Conservation (phyloP, 768 basidiomycete species). For the Phaffia tasmanica region DNA sequence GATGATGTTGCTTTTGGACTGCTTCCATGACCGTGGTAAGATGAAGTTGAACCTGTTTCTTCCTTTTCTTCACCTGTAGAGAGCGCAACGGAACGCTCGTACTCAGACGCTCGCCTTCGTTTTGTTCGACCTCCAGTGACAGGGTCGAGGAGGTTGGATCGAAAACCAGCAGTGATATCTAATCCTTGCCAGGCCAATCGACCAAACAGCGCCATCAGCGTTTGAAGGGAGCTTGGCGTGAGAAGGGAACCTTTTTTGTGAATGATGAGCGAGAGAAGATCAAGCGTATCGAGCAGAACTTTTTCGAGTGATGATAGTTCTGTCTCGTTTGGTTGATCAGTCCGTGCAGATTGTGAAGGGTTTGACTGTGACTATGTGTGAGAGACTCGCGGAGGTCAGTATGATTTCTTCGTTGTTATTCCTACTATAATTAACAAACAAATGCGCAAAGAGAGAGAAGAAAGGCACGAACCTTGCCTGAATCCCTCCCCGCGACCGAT, state of each 20-base stretch:
- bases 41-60: slow-evolving; percentile 11
- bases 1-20: slow-evolving; percentile 2
- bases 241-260: slow-evolving; percentile 32
- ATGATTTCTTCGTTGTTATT: too few relatives aligned
- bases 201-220: slow-evolving; percentile 31
- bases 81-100: slow-evolving; percentile 22
- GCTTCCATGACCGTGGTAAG: background rate
- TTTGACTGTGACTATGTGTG: too few relatives aligned
- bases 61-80: slow-evolving; percentile 25
- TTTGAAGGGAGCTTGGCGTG: slow-evolving; percentile 29
- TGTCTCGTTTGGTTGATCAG: background rate
- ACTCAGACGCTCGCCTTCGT: slow-evolving; percentile 3
- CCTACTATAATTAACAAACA: background rate
- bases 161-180: slow-evolving; percentile 16
- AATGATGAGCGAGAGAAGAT: slow-evolving; percentile 32
- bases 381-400: too few relatives aligned
- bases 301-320: background rate
- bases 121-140: slow-evolving; percentile 3
- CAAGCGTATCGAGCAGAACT: slow-evolving; percentile 18
- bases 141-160: background rate
- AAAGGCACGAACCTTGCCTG: slow-evolving; percentile 3
- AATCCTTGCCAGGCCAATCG: slow-evolving; percentile 30
- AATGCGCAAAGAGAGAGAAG: background rate
- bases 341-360: background rate
- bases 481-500: background rate